These are phyloP conservation scores for Sergeia podlipaevii DNA, from an alignment of 208 protist species.

Conservation along the genomic window DNA sequence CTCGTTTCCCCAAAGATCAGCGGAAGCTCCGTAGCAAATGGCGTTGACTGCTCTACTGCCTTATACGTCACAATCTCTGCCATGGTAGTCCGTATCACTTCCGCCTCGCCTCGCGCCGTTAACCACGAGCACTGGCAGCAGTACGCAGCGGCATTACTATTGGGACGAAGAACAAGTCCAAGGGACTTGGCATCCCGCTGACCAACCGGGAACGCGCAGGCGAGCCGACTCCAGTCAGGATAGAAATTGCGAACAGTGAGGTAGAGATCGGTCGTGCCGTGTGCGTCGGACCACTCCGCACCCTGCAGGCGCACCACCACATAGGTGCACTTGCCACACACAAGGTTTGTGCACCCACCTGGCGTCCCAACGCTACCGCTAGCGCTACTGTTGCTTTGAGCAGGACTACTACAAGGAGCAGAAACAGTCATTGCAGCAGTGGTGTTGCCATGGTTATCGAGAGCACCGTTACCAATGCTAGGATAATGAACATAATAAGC, in stretches of 20 bases:
- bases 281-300: constrained; percentile 56
- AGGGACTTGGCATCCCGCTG: constrained; percentile 7
- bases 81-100: constrained; percentile 53
- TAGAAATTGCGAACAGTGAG: constrained; percentile 85
- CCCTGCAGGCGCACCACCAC: constrained; percentile 75
- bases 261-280: constrained; percentile 62
- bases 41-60: constrained; percentile 9
- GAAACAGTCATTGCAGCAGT: too few species aligned
- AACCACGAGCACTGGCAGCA: constrained; percentile 89
- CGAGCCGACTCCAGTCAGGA: constrained; percentile 82
- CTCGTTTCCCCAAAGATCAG: constrained; percentile 21
- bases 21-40: constrained; percentile 61
- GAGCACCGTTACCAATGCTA: constrained; percentile 59
- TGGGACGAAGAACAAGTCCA: constrained; percentile 26
- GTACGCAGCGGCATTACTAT: constrained; percentile 51
- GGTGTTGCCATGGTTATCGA: constrained; percentile 33
- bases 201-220: constrained; percentile 47
- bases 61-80: constrained; percentile 27
- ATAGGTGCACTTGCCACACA: constrained; percentile 75
- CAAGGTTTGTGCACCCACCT: constrained; percentile 73
- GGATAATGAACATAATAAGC: constrained; percentile 56
- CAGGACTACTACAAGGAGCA: too few species aligned
- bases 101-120: constrained; percentile 36
- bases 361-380: too few species aligned
- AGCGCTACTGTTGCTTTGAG: not conserved